Evolutionary conservation across 305 asterid species (phyloP).

Genomic region (Plantago coronopus): DNA sequence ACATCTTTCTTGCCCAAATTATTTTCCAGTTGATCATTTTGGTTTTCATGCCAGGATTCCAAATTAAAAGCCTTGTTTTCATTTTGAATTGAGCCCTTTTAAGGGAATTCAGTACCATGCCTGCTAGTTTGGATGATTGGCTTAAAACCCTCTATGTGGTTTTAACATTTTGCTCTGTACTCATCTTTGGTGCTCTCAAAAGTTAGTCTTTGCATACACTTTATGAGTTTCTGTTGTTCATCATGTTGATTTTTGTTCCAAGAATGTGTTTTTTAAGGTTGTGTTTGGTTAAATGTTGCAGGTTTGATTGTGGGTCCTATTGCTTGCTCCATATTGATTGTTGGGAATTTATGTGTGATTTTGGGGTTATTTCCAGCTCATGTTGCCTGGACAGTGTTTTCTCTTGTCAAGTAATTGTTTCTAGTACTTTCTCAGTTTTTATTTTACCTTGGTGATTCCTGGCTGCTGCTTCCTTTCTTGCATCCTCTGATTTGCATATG

Average conservation of each 20-base stretch:
- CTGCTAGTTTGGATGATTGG: constrained; percentile 35
- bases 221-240: constrained; percentile 14
- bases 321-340: constrained; percentile 60
- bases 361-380: constrained; percentile 86
- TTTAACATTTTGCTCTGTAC: constrained; percentile 62
- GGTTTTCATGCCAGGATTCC: neutral
- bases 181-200: constrained; percentile 68
- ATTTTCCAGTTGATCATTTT: too few relatives aligned
- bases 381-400: constrained; percentile 75
- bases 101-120: constrained; percentile 24
- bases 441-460: too few relatives aligned
- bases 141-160: constrained; percentile 54
- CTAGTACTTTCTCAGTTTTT: neutral
- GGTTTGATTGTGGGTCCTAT: constrained; percentile 82
- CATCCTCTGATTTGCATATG: neutral
- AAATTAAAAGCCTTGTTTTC: too few relatives aligned
- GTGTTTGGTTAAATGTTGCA: constrained; percentile 29
- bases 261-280: constrained; percentile 1
- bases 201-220: constrained; percentile 37
- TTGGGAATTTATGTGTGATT: constrained; percentile 78
- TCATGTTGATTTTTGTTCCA: constrained; percentile 4
- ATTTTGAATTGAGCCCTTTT: neutral
- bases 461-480: neutral
- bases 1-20: neutral
- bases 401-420: constrained; percentile 62